A percentile compares a stretch with the other conserved stretches of the same genome.
Evolutionary conservation across 192 early-diverging fungal species (phyloP).

Genomic region (Mortierella claussenii): DNA sequence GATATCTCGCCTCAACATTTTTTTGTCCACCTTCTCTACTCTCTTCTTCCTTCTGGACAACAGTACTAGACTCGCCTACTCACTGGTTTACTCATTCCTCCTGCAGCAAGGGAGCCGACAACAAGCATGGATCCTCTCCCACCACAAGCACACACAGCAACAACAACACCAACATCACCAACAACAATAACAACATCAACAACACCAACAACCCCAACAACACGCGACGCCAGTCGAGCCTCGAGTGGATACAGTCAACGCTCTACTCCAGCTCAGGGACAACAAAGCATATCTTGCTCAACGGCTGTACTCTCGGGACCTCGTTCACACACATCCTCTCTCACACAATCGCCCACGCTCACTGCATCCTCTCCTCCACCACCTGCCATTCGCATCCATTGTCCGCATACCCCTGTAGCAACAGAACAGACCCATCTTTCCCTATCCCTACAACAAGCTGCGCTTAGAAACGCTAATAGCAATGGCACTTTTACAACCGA

Average conservation of each 20-base stretch:
- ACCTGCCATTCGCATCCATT: constrained; percentile 7
- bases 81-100: background rate
- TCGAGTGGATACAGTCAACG: too few species aligned
- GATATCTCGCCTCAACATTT: too few species aligned
- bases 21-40: background rate
- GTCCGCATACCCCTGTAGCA: constrained; percentile 13
- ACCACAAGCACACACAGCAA: background rate
- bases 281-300: too few species aligned
- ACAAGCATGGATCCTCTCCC: background rate
- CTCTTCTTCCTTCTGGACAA: background rate
- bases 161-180: background rate
- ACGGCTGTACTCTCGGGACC: background rate
- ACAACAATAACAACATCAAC: background rate
- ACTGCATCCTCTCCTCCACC: constrained; percentile 10
- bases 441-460: background rate
- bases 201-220: background rate
- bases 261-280: too few species aligned
- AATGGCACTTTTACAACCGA: background rate
- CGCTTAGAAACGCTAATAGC: background rate
- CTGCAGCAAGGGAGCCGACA: background rate
- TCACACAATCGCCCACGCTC: too few species aligned
- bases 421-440: background rate
- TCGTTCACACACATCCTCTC: constrained; percentile 2
- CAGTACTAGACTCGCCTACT: background rate
- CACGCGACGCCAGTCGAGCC: background rate